Percentiles rank a stretch among this genome's conserved stretches.
Conservation (phyloP, 257 asterid species). For the Solanum peruvianum region DNA sequence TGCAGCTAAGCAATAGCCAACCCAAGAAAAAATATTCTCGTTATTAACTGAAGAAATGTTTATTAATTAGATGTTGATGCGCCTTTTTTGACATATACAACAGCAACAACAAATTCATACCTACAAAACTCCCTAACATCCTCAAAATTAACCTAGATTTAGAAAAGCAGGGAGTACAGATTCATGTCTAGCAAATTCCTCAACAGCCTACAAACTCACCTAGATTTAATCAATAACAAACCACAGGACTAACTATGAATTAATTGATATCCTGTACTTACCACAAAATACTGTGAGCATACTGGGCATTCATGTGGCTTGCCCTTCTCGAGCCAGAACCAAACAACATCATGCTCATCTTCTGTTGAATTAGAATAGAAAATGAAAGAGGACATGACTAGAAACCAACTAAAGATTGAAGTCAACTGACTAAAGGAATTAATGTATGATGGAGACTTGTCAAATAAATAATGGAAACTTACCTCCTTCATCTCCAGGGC, state of each 20-base stretch:
- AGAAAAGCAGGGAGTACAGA: background rate
- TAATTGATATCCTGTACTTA: slow-evolving; percentile 22
- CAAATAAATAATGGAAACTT: slow-evolving; percentile 9
- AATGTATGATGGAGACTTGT: background rate
- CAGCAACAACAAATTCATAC: background rate
- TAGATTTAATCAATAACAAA: background rate
- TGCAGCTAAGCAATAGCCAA: background rate
- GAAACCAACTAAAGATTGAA: background rate
- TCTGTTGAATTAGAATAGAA: slow-evolving; percentile 32
- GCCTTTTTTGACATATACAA: background rate
- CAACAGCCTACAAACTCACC: background rate
- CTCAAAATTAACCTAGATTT: background rate
- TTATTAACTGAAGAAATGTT: background rate
- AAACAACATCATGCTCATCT: slow-evolving; percentile 96
- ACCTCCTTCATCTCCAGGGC: slow-evolving; percentile 96
- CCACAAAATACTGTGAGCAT: slow-evolving; percentile 89
- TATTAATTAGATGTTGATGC: background rate
- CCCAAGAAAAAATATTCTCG: background rate
- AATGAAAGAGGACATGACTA: background rate
- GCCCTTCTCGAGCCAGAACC: slow-evolving; percentile 99
- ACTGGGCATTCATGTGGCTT: slow-evolving; percentile 96
- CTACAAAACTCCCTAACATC: background rate
- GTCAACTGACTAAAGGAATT: background rate
- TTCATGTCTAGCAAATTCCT: background rate
- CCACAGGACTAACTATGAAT: background rate